These are phyloP conservation scores for Geotrichum klebahnii DNA, from an alignment of 1,139 yeast genomes.

Conservation along the genomic window DNA sequence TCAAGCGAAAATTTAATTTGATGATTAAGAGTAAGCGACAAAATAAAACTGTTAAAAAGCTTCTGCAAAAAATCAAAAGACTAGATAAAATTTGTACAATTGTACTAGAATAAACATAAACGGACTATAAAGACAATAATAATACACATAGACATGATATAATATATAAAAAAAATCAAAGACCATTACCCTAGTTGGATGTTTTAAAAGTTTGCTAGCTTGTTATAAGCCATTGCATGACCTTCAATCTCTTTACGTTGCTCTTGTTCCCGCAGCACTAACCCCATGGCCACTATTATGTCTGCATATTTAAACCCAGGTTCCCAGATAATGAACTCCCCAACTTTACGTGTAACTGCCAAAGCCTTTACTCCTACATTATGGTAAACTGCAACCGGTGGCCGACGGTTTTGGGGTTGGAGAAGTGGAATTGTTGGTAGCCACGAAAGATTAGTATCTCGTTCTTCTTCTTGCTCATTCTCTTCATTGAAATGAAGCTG, in stretches of 20 bases:
- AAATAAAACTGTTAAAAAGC: too few species aligned
- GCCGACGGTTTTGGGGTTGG: conserved; percentile 6
- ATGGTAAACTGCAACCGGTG: conserved; percentile 23
- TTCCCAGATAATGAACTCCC: conserved; percentile 24
- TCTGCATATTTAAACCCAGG: conserved; percentile 22
- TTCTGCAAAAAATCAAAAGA: too few species aligned
- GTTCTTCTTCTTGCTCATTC: too few species aligned
- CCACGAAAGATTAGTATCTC: too few species aligned
- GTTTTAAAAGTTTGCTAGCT: conserved; percentile 5
- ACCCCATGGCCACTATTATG: conserved; percentile 22
- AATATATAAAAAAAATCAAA: neutral
- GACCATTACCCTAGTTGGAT: too few species aligned
- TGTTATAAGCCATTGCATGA: conserved; percentile 6
- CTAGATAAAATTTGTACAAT: too few species aligned
- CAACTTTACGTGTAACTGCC: conserved; percentile 21
- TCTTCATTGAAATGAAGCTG: conserved; percentile 23
- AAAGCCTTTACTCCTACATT: conserved; percentile 20
- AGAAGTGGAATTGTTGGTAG: too few species aligned
- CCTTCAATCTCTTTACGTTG: conserved; percentile 23
- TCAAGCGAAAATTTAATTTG: too few species aligned
- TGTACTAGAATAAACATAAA: too few species aligned
- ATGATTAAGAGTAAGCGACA: too few species aligned
- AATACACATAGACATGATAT: neutral
- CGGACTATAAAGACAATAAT: too few species aligned
- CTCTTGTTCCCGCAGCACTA: conserved; percentile 23